phyloP scores from a whole-genome alignment of 2,329 filamentous ascomycete species.

The Fusarium clavum region DNA sequence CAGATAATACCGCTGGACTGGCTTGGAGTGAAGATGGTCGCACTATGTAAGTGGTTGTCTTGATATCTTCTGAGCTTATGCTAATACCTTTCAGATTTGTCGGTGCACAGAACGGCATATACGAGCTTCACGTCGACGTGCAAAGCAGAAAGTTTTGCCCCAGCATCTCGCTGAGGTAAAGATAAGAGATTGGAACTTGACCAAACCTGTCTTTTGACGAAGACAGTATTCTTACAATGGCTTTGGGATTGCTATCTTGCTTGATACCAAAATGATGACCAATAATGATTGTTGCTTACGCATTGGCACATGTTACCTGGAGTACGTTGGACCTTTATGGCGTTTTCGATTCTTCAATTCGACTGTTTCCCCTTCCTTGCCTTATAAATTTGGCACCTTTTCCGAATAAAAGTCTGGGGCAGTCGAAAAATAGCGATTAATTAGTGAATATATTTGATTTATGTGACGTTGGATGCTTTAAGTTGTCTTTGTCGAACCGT shows the following conservation, averaged over 20 bases:
- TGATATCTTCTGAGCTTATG: not conserved
- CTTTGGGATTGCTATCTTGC: conserved; percentile 4
- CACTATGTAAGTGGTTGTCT: conserved; percentile 62
- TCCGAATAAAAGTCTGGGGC: not conserved
- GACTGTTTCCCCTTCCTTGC: conserved; percentile 27
- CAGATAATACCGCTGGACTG: conserved; percentile 70
- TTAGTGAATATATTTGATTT: not conserved
- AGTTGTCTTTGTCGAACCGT: conserved; percentile 47
- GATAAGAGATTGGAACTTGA: not conserved
- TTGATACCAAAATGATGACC: conserved; percentile 42
- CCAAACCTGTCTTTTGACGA: conserved; percentile 4
- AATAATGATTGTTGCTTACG: conserved; percentile 37
- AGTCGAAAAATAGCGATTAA: not conserved
- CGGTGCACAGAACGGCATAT: conserved; percentile 78
- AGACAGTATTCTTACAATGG: conserved; percentile 17
- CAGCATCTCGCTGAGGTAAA: conserved; percentile 64
- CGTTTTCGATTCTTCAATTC: conserved; percentile 24
- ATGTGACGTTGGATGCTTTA: not conserved
- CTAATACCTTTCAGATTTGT: conserved; percentile 62
- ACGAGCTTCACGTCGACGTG: conserved; percentile 76
- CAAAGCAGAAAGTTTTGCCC: conserved; percentile 70
- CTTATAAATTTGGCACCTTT: conserved; percentile 11
- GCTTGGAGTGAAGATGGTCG: conserved; percentile 72
- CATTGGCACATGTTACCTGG: conserved; percentile 40
- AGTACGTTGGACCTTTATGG: conserved; percentile 26